A percentile compares a stretch with the other conserved stretches of the same genome.
phyloP scores from a whole-genome alignment of 257 asterid genomes.

The Solanum sitiens region DNA sequence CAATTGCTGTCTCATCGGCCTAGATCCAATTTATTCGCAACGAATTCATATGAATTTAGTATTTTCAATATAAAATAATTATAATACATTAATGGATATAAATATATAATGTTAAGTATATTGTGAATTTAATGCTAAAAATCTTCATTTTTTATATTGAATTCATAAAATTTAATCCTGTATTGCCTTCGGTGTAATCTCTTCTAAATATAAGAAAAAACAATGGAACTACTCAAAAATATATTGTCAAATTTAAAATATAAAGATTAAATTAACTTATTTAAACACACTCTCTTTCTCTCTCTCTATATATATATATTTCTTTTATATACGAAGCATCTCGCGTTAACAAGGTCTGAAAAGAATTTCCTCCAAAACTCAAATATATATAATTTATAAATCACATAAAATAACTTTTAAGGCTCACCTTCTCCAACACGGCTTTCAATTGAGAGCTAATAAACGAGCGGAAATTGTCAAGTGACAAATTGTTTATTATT shows the following conservation, averaged over 20 bases:
- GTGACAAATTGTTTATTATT: not conserved
- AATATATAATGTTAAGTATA: not conserved
- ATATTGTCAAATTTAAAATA: too few species aligned
- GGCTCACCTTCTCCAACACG: not conserved
- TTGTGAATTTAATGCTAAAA: not conserved
- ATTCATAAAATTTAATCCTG: not conserved
- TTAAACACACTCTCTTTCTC: too few species aligned
- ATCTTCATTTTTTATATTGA: not conserved
- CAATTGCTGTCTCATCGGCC: not conserved
- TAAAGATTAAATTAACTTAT: not conserved
- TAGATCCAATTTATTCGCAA: not conserved
- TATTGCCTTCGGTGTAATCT: rapidly evolving
- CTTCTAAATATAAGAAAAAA: too few species aligned
- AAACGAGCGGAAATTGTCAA: not conserved
- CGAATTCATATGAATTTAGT: not conserved
- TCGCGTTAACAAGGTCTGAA: too few species aligned
- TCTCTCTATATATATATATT: too few species aligned
- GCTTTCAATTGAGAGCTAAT: not conserved
- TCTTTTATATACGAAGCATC: too few species aligned
- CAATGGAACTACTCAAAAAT: too few species aligned
- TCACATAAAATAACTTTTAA: not conserved
- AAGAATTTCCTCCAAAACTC: too few species aligned
- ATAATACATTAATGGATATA: not conserved
- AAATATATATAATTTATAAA: too few species aligned
- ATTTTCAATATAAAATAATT: not conserved